Evolutionary conservation across 306 rosid genomes (phyloP), one percentile per base, ranked within the genome.

Genomic region (Geum urbanum): DNA sequence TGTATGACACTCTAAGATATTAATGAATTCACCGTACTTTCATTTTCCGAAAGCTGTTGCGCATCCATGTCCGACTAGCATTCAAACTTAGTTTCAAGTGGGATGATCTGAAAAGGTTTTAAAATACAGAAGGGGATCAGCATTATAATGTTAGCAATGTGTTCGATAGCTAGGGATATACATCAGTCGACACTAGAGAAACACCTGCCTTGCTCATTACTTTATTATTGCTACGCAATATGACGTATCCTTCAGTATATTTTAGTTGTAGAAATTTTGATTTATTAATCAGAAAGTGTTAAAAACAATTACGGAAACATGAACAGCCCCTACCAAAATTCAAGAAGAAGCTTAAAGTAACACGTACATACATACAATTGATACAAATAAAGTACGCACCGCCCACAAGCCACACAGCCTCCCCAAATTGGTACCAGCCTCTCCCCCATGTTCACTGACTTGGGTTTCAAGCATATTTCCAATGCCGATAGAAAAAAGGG

Each of bases 21-120:
- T 10, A 57, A 65, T 0, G 40, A 32, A 48, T 68, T 64, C 8
- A 73, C 55, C 55, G 1, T 53, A 13, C 72, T 77, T 57, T 55
- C 46, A 66, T 59, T 69, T 76, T 76, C 20, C 22, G 66, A 32
- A 9, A 70, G 65, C 37, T 70, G 54, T 43, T 54, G 43, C 9
- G 65, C 43, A 16, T 41, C 56, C 20, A 69, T 9, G 10, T 60
- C 46, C 0, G 2, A 35, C 44, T n/a, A 37, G 6, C 55, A 19
- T 52, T 68, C 61, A 39, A 67, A 35, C 69, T 8, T 22, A 48
- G 39, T 41, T 56, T 55, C 9, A 41, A 69, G 39, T 20, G 63
- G 15, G 8, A 6, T 16, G 24, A 24, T 24, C 27, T 24, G 0
- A 24, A 24, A 24, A 24, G 27, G 27, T 24, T 0, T 24, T 24